Base-by-base conservation (phyloP, 202 grass and related monocot genomes). In the Zizania palustris region DNA sequence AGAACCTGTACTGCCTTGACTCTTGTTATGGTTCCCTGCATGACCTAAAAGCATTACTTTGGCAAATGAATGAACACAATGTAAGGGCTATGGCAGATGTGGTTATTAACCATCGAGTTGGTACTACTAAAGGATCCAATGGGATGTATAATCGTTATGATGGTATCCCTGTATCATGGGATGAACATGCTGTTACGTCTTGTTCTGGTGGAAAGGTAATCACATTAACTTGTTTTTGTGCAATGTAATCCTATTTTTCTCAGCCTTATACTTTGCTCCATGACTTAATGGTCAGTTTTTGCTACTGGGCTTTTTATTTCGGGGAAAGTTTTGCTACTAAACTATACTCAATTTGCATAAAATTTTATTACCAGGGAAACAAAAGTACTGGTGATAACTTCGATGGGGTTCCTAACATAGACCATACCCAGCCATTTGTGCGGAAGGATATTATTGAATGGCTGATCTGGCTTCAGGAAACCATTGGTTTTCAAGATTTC, bases 31-130 rank as follows among this genome's bases (percentile, higher is more conserved):
- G 96, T 77, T 95, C 96, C 12, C 67, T 74, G 36, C 7, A 75
- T 11, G 74, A 88, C 65, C 81, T 98, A 66, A 81, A 88, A 76
- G 49, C 59, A 28, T 77, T 98, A 75, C 74, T 98, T 85, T 81
- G 79, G 65, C 90, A 85, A 66, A 85, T 95, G 87, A 76, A 82
- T 36, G 73, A 98, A 20, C 74, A 95, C 67, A 87, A 90, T 64
- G 35, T 95, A 59, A 95, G 96, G 77, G 91, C 89, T 83, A 92
- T 98, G 87, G 91, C 83, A 42, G 96, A 98, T 90, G 70, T 98
- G 55, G 95, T 98, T 86, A 92, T 98, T 67, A 95, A 98, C 70
- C 95, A 98, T 84, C 87, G 95, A 90, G 86, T 92, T 74, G 96
- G 91, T 37, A 98, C 96, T 68, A 89, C 87, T 65, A 50, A 86